Evolutionary conservation across 2,329 filamentous ascomycete genomes (phyloP).

Genomic region (Dactylellina leptospora): DNA sequence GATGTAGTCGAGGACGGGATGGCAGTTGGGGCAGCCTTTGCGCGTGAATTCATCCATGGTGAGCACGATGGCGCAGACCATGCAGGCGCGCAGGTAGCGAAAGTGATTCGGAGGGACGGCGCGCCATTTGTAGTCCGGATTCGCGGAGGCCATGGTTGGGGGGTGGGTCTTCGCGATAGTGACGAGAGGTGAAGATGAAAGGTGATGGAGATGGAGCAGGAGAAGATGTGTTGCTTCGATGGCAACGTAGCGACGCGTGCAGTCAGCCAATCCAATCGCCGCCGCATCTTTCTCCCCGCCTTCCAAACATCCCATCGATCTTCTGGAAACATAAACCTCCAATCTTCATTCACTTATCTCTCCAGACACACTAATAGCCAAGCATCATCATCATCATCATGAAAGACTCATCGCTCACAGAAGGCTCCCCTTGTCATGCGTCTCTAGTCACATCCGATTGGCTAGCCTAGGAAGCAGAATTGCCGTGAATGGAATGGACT

Average conservation of each 20-base stretch:
- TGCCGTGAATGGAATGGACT: constrained; percentile 18
- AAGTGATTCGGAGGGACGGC: constrained; percentile 71
- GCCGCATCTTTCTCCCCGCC: too few relatives aligned
- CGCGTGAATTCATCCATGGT: constrained; percentile 80
- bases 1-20: constrained; percentile 84
- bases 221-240: background rate
- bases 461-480: constrained; percentile 13
- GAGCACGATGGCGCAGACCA: constrained; percentile 97
- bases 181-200: background rate
- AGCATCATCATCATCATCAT: background rate
- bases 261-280: too few relatives aligned
- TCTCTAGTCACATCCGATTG: constrained; percentile 6
- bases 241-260: too few relatives aligned
- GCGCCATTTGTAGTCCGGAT: constrained; percentile 45
- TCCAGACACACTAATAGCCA: background rate
- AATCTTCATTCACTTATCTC: background rate
- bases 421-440: constrained; percentile 4
- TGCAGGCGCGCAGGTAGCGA: constrained; percentile 92
- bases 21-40: constrained; percentile 95
- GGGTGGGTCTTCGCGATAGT: constrained; percentile 2
- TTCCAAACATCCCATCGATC: too few relatives aligned
- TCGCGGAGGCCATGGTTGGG: constrained; percentile 33
- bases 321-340: too few relatives aligned
- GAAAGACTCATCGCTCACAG: background rate
- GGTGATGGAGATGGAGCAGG: background rate